Evolutionary conservation across 345 rosid genomes (phyloP).

Genomic region (Anastatica hierochuntica): DNA sequence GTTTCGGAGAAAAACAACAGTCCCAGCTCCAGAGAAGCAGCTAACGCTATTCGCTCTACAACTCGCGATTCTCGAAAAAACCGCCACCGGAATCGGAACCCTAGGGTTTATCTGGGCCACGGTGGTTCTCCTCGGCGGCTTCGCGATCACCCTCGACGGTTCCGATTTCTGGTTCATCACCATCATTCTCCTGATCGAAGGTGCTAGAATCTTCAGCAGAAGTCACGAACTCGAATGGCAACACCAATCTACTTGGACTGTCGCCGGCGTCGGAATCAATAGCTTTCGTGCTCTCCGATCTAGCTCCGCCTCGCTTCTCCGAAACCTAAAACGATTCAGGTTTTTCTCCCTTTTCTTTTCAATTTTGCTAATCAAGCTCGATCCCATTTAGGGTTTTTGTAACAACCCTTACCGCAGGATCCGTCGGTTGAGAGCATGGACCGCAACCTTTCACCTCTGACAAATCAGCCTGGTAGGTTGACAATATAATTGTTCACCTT

Average conservation of each 20-base stretch:
- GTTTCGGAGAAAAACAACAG: slow-evolving; percentile 13
- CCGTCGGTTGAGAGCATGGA: too few species aligned
- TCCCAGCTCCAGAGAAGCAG: slow-evolving; percentile 67
- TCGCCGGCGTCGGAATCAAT: slow-evolving; percentile 56
- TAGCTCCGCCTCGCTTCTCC: slow-evolving; percentile 31
- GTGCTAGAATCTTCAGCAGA: slow-evolving; percentile 78
- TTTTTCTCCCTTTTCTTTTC: neutral
- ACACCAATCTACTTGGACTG: slow-evolving; percentile 81
- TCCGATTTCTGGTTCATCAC: slow-evolving; percentile 92
- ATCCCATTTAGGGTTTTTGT: neutral
- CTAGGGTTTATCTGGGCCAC: slow-evolving; percentile 98
- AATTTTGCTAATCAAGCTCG: neutral
- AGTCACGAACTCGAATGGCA: slow-evolving; percentile 96
- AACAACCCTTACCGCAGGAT: too few species aligned
- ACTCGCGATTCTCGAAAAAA: slow-evolving; percentile 75
- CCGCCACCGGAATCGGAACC: slow-evolving; percentile 78
- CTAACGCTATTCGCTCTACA: slow-evolving; percentile 79
- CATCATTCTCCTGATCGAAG: slow-evolving; percentile 65
- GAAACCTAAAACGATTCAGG: slow-evolving; percentile 23
- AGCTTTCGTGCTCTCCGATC: slow-evolving; percentile 68
- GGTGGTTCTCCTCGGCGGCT: slow-evolving; percentile 86
- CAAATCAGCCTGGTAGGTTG: too few species aligned
- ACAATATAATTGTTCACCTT: too few species aligned
- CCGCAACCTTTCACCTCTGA: too few species aligned
- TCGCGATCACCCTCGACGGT: slow-evolving; percentile 75